Percentiles rank a stretch among this genome's conserved stretches.
phyloP scores from a whole-genome alignment of 202 grass and related monocot species.

The Elaeis oleifera region DNA sequence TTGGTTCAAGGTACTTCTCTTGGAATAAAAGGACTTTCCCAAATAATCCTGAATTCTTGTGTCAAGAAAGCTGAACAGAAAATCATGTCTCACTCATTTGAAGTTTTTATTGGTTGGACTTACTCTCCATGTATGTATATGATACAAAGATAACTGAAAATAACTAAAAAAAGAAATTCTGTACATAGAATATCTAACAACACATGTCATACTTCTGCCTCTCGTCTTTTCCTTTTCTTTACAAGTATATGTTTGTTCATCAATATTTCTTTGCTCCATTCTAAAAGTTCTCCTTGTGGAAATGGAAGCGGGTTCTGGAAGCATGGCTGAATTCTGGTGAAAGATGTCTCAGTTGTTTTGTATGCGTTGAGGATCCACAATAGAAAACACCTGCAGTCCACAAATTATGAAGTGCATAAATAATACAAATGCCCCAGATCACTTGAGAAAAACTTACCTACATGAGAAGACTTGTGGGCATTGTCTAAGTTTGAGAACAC shows the following conservation, averaged over 20 bases:
- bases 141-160: too few relatives aligned
- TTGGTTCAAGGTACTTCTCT: slow-evolving; percentile 19
- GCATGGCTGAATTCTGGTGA: slow-evolving; percentile 18
- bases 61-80: slow-evolving; percentile 5
- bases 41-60: slow-evolving; percentile 14
- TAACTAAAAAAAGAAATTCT: slow-evolving; percentile 39
- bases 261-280: background rate
- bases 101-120: slow-evolving; percentile 10
- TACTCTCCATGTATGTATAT: too few relatives aligned
- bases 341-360: slow-evolving; percentile 17
- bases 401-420: background rate
- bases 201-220: slow-evolving; percentile 43
- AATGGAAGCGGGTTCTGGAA: slow-evolving; percentile 8
- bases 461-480: slow-evolving; percentile 11
- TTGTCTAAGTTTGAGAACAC: slow-evolving; percentile 10
- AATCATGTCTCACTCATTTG: slow-evolving; percentile 14
- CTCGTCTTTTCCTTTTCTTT: background rate
- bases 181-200: slow-evolving; percentile 35
- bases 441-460: background rate
- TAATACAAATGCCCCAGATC: background rate
- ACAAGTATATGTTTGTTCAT: background rate
- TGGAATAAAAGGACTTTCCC: background rate
- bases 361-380: slow-evolving; percentile 8
- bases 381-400: slow-evolving; percentile 16
- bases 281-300: slow-evolving; percentile 21